Conservation (phyloP, 805 yeast species). For the Wickerhamiella shivajii region DNA sequence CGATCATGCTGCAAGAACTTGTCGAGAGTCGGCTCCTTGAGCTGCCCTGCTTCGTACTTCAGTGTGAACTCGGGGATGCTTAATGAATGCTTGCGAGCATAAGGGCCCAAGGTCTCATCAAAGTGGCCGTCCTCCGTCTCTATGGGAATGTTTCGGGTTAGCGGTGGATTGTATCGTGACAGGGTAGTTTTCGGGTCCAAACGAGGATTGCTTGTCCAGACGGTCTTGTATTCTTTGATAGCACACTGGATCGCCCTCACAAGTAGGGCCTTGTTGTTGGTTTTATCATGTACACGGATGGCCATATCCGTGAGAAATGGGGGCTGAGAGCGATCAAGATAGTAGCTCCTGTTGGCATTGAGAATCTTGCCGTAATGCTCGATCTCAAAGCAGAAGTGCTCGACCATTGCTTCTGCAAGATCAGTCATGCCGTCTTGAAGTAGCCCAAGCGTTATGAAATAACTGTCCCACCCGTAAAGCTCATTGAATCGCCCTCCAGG, state of each 20-base stretch:
- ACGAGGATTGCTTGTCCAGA: conserved; percentile 71
- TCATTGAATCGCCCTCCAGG: conserved; percentile 98
- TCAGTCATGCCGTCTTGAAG: conserved; percentile 49
- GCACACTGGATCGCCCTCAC: conserved; percentile 59
- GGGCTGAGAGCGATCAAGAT: conserved; percentile 85
- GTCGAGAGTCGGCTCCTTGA: conserved; percentile 70
- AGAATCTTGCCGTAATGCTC: conserved; percentile 80
- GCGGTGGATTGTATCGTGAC: conserved; percentile 82
- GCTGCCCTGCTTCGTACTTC: conserved; percentile 49
- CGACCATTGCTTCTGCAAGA: conserved; percentile 79
- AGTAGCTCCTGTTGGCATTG: conserved; percentile 88
- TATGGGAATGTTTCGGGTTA: conserved; percentile 81
- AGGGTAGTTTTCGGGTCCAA: conserved; percentile 59
- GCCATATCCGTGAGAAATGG: conserved; percentile 95
- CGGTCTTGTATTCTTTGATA: conserved; percentile 65
- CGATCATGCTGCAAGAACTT: conserved; percentile 82
- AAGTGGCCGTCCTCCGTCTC: conserved; percentile 91
- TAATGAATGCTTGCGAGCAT: conserved; percentile 44
- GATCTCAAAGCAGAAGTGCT: conserved; percentile 82
- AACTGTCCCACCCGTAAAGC: conserved; percentile 96
- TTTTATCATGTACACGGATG: conserved; percentile 44
- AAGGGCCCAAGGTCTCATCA: conserved; percentile 52
- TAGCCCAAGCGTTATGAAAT: conserved; percentile 78
- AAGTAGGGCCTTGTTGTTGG: conserved; percentile 38
- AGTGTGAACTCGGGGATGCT: conserved; percentile 49